Evolutionary conservation across 2,329 filamentous ascomycete genomes (phyloP), one percentile per base, ranked within the genome.

Genomic region (Cladophialophora yegresii): DNA sequence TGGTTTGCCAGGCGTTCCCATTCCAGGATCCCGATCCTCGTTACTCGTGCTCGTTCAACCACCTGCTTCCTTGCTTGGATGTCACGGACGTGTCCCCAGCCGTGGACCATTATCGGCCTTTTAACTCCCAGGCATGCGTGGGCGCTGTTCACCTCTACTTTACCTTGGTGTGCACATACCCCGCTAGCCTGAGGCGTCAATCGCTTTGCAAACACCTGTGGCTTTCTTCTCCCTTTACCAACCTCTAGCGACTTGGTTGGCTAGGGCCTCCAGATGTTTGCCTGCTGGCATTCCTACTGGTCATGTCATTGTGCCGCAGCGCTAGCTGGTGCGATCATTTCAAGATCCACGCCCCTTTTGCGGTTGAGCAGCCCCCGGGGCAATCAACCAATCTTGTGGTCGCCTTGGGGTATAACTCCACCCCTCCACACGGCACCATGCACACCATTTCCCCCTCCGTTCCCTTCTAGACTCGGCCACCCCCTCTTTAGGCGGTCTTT

Each of bases 401-500:
- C 26, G 20, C 4, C 13, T 26, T 50, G 10, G 12, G 12, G 23
- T 28, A 28, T 16, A 2, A 30, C 51, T 28, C 51, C 23, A 28
- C 51, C 26, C 51, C 51, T 54, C 51, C 51, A 54, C 51, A 54
- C 28, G 23, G 51, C 26, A 28, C 30, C 47, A 50, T 50, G 47
- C 47, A 50, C 47, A 50, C 51, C 51, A 54, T 56, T 56, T 28
- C 16, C 20, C 54, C 54, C 30, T 56, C 54, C 54, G 30, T 43
- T 36, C 22, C 54, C 32, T n/a, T 56, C 30, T 36, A 12, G 54
- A 43, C 26, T 54, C 23, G 51, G 26, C 16, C 26, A 36, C 33
- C 33, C 54, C 22, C 26, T 28, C 26, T 57, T 43, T 33, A 32
- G 28, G 32, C 16, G 6, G 13, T 23, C 16, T 10, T 28, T 7